phyloP scores from a whole-genome alignment of 2,329 filamentous ascomycete species.

The Fusarium caatingaense region DNA sequence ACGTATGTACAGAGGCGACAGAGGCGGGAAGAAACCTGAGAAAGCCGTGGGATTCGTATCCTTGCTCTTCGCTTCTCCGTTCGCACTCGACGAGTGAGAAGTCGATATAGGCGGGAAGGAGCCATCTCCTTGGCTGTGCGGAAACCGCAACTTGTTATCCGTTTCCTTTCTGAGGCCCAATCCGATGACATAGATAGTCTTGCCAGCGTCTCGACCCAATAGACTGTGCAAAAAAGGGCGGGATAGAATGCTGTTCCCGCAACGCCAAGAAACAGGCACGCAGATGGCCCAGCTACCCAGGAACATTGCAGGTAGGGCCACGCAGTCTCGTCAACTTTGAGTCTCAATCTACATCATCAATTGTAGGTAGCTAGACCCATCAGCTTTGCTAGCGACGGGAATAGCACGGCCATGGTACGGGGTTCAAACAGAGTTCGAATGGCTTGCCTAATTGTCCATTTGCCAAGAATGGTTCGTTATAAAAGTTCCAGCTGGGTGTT shows the following conservation, averaged over 20 bases:
- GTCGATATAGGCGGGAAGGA: constrained; percentile 35
- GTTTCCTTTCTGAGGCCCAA: constrained; percentile 26
- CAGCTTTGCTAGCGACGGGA: constrained; percentile 14
- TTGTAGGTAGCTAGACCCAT: constrained; percentile 2
- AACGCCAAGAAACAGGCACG: constrained; percentile 19
- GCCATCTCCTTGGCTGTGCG: constrained; percentile 32
- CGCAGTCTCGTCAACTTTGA: constrained; percentile 19
- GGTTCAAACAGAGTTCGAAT: constrained; percentile 12
- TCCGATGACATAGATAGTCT: constrained; percentile 8
- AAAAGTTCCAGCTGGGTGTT: constrained; percentile 9
- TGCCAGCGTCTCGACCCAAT: constrained; percentile 17
- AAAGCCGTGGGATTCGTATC: constrained; percentile 44
- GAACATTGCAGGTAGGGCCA: constrained; percentile 25
- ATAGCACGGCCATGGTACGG: constrained; percentile 26
- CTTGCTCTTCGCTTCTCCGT: constrained; percentile 42
- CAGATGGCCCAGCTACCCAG: constrained; percentile 16
- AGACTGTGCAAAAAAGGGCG: background rate
- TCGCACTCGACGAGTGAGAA: constrained; percentile 34
- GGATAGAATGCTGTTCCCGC: constrained; percentile 10
- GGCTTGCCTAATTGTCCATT: background rate
- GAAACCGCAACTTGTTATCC: constrained; percentile 20
- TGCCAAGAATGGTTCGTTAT: constrained; percentile 32
- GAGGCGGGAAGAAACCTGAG: constrained; percentile 35
- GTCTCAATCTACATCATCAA: constrained; percentile 12
- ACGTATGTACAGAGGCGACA: constrained; percentile 25